Evolutionary conservation across 768 basidiomycete species (phyloP), one percentile per base, ranked within the genome.

Genomic region (Podaxis mareebaensis): DNA sequence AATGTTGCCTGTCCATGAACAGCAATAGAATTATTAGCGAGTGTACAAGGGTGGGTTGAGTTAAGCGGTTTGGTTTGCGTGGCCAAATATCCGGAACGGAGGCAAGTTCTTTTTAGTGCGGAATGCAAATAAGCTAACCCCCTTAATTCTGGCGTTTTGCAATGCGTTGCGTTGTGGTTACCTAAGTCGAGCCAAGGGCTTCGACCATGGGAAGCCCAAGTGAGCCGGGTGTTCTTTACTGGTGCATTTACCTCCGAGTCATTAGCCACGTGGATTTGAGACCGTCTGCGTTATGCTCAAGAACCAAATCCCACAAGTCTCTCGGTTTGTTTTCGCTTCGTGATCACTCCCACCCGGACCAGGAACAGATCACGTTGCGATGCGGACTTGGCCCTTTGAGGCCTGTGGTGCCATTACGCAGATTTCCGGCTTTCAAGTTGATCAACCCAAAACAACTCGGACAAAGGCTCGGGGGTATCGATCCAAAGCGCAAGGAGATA

Each of bases 11-110:
- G 46, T 56, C 61, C 48, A 39, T 22, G 46, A 57, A 51, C 30
- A 57, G 55, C 15, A 63, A 53, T 61, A 53, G 60, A 60, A 60
- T 60, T 12, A 28, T 49, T 44, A 40, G 15, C 52, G n/a, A 12
- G 46, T 22, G 30, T 52, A 51, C 20, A 63, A 28, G 61, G 61
- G 38, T 63, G 54, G 44, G 22, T 38, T 56, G 28, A 40, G 36
- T 53, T 44, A 49, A 53, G 36, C 38, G 52, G 60, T 61, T 61
- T 61, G 60, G 60, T 61, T 53, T 33, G 60, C 33, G 24, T 60
- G 51, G 56, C 36, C 38, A 15, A 48, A 40, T 57, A 33, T 40
- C 61, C 55, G 61, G 61, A 42, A 39, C 17, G 61, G 61, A 24
- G 30, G 22, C 36, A 13, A 56, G 52, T 33, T 22, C 20, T 36